phyloP scores from a whole-genome alignment of 495 filamentous ascomycete genomes.

The Lepidopterella palustris region DNA sequence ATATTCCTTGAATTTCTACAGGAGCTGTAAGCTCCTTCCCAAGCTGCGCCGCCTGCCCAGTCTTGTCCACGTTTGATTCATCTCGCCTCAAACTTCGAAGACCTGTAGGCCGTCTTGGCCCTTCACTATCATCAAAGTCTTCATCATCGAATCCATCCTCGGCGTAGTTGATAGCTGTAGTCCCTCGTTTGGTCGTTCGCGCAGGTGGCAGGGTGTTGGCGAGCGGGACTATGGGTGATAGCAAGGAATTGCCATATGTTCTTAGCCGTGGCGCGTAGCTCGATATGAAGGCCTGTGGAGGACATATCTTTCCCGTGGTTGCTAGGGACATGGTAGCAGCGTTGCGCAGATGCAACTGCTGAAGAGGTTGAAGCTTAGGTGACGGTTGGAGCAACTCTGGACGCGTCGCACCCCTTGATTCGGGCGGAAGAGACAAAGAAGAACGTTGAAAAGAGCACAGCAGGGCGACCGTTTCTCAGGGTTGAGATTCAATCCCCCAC shows the following conservation, averaged over 20 bases:
- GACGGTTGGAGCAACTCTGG: background rate
- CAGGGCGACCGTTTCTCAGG: background rate
- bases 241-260: conserved; percentile 85
- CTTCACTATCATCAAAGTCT: conserved; percentile 84
- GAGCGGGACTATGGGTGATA: conserved; percentile 77
- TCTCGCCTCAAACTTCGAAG: conserved; percentile 75
- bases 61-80: conserved; percentile 56
- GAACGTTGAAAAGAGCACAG: background rate
- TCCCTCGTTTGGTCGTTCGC: conserved; percentile 93
- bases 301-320: conserved; percentile 30
- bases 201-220: conserved; percentile 53
- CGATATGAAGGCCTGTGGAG: conserved; percentile 81
- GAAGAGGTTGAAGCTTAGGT: conserved; percentile 11
- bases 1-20: conserved; percentile 81
- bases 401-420: background rate
- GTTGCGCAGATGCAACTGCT: conserved; percentile 9
- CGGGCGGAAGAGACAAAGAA: background rate
- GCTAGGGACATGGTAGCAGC: conserved; percentile 26
- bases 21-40: conserved; percentile 77
- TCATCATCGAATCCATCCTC: conserved; percentile 94
- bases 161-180: conserved; percentile 92
- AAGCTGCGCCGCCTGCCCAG: conserved; percentile 62
- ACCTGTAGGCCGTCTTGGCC: conserved; percentile 72
- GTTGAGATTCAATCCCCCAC: background rate
- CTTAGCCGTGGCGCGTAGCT: conserved; percentile 89